Conservation (phyloP, 1,284 basidiomycete species). For the Xerocomus nothofagi region DNA sequence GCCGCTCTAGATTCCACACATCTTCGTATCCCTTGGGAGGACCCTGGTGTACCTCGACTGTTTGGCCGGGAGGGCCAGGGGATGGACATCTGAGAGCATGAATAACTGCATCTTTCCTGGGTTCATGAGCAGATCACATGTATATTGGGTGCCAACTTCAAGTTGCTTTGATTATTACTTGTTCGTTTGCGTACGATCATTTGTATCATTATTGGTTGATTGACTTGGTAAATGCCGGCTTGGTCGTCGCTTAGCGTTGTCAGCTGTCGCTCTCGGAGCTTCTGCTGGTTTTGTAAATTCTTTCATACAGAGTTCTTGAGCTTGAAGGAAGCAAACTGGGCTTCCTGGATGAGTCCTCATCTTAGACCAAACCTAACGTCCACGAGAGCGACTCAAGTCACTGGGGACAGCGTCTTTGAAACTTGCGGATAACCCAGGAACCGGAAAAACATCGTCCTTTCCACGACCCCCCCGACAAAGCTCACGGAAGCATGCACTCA, state of each 20-base stretch:
- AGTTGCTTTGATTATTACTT: conserved; percentile 4
- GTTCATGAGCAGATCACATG: neutral
- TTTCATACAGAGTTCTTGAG: no score
- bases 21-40: conserved; percentile 16
- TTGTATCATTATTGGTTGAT: conserved; percentile 18
- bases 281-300: no score
- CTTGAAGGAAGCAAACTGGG: no score
- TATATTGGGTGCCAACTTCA: neutral
- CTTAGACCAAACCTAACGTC: no score
- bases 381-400: no score
- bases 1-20: conserved; percentile 15
- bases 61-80: conserved; percentile 31
- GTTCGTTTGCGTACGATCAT: conserved; percentile 2
- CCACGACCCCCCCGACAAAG: neutral
- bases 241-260: no score
- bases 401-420: no score
- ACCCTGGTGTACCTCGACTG: conserved; percentile 23
- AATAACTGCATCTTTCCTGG: neutral
- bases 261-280: no score
- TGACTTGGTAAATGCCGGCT: no score
- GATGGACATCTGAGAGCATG: conserved; percentile 33
- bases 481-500: neutral
- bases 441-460: neutral
- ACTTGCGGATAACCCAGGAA: neutral
- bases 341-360: no score